These are phyloP conservation scores for Otatea glauca DNA, from an alignment of 176 grass and related monocot genomes.

Conservation along the genomic window DNA sequence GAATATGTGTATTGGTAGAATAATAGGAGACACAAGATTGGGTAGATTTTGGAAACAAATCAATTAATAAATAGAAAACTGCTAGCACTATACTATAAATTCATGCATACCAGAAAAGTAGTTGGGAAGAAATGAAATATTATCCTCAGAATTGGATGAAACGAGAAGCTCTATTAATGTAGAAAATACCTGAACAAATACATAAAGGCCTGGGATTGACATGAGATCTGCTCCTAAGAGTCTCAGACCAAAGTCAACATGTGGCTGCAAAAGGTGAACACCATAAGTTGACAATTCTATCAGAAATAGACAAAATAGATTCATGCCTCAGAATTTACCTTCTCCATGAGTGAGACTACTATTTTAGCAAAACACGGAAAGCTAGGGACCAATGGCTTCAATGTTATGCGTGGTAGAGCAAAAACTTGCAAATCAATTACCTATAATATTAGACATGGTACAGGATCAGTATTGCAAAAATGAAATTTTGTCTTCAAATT, in stretches of 20 bases:
- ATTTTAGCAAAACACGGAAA: slow-evolving; percentile 93
- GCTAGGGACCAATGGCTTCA: slow-evolving; percentile 79
- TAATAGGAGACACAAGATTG: not conserved
- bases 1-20: not conserved
- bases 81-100: too few relatives aligned
- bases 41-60: not conserved
- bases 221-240: slow-evolving; percentile 84
- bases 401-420: slow-evolving; percentile 76
- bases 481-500: slow-evolving; percentile 26
- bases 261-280: slow-evolving; percentile 63
- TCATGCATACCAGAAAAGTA: not conserved
- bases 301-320: not conserved
- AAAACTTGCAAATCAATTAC: slow-evolving; percentile 88
- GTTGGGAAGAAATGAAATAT: not conserved
- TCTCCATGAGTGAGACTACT: slow-evolving; percentile 83
- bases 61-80: slow-evolving; percentile 16
- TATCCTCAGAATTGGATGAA: not conserved
- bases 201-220: slow-evolving; percentile 80
- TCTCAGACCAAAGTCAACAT: slow-evolving; percentile 88
- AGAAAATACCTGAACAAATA: slow-evolving; percentile 74
- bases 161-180: not conserved
- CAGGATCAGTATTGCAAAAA: slow-evolving; percentile 24
- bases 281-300: slow-evolving; percentile 21
- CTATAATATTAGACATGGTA: slow-evolving; percentile 45
- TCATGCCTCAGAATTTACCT: slow-evolving; percentile 50